A percentile compares a stretch with the other conserved stretches of the same genome.
phyloP scores from a whole-genome alignment of 257 asterid species.

The Lycium ferocissimum region DNA sequence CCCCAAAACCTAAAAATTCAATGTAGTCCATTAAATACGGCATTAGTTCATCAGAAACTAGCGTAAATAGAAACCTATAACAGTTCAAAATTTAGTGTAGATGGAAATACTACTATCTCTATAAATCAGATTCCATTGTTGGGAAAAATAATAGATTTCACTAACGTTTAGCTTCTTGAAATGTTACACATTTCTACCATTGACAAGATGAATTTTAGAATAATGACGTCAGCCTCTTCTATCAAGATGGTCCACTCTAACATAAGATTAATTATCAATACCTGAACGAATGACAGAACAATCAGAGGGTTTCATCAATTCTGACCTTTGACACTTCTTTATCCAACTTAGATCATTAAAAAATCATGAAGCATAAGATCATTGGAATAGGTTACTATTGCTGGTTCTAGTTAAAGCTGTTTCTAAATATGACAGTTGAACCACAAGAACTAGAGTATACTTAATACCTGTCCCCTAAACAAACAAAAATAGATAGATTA shows the following conservation, averaged over 20 bases:
- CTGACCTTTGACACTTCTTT: conserved; percentile 5
- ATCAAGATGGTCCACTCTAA: too few relatives aligned
- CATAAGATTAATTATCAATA: too few relatives aligned
- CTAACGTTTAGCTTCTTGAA: neutral
- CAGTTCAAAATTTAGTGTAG: neutral
- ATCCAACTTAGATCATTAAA: neutral
- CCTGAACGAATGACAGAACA: neutral
- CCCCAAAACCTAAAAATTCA: conserved; percentile 77
- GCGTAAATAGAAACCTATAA: neutral
- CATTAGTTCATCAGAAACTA: conserved; percentile 4
- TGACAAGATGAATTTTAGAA: neutral
- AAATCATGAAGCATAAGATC: conserved; percentile 8
- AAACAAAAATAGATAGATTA: neutral
- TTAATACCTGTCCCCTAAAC: conserved; percentile 8
- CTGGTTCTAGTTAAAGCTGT: neutral
- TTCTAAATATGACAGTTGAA: neutral
- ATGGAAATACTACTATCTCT: neutral
- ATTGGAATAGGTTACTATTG: conserved; percentile 3
- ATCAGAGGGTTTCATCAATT: neutral
- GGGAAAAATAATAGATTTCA: conserved; percentile 6
- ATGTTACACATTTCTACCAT: neutral
- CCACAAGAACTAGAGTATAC: neutral
- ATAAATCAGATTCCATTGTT: conserved; percentile 5
- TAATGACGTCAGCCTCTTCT: too few relatives aligned
- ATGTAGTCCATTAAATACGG: neutral